Conservation (phyloP, 2,329 filamentous ascomycete species). For the Thelonectria olida region DNA sequence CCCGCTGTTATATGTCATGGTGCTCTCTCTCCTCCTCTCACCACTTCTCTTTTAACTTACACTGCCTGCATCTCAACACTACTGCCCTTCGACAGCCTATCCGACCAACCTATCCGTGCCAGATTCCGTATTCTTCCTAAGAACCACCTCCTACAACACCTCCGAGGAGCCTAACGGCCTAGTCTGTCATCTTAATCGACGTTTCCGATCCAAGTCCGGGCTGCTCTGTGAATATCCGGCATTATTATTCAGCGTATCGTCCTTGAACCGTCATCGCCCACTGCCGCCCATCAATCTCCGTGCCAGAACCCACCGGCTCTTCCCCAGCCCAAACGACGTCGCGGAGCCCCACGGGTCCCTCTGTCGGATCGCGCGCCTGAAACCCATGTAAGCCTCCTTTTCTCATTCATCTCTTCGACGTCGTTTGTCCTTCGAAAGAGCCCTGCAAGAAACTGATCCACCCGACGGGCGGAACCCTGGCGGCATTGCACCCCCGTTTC, state of each 20-base stretch:
- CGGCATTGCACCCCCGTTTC: conserved; percentile 34
- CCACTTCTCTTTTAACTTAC: neutral
- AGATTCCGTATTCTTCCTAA: conserved; percentile 16
- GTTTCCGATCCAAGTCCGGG: conserved; percentile 11
- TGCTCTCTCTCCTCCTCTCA: neutral
- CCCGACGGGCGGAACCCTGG: conserved; percentile 30
- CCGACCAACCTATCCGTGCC: neutral
- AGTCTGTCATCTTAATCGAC: conserved; percentile 14
- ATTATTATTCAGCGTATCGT: neutral
- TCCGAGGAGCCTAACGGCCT: neutral
- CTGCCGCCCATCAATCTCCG: conserved; percentile 28
- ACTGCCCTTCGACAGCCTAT: neutral
- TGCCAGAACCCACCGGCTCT: conserved; percentile 8
- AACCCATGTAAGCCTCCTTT: conserved; percentile 32
- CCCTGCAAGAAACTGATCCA: conserved; percentile 30
- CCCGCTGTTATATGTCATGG: conserved; percentile 11
- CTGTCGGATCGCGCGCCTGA: conserved; percentile 27
- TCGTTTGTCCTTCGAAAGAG: neutral
- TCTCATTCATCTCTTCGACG: conserved; percentile 5
- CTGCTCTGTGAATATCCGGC: conserved; percentile 1
- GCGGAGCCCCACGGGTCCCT: conserved; percentile 21
- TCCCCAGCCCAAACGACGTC: conserved; percentile 1
- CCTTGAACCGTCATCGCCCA: neutral
- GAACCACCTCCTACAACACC: neutral
- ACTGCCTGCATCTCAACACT: neutral